Percentiles rank a stretch among this genome's conserved stretches.
Evolutionary conservation across 257 asterid species (phyloP).

Genomic region (Fraxinus quadrangulata): DNA sequence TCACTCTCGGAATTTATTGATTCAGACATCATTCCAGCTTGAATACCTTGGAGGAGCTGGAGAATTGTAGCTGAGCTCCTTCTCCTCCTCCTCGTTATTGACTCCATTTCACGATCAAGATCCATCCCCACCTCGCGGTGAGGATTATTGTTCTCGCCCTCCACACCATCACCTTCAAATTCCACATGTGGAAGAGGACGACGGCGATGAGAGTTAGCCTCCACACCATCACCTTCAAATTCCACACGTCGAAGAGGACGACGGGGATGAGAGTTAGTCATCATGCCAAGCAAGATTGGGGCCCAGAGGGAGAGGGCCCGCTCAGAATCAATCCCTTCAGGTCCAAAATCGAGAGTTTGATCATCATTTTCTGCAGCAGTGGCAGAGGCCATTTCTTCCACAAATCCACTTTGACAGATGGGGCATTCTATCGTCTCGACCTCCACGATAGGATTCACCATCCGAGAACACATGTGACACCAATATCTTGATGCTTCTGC

Average conservation of each 20-base stretch:
- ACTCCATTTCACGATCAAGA: slow-evolving; percentile 56
- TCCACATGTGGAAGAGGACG: slow-evolving; percentile 47
- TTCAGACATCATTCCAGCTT: slow-evolving; percentile 54
- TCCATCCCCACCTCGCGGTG: slow-evolving; percentile 36
- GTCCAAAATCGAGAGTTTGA: slow-evolving; percentile 39
- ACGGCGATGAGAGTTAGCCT: slow-evolving; percentile 41
- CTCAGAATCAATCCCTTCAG: slow-evolving; percentile 60
- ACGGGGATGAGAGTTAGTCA: slow-evolving; percentile 49
- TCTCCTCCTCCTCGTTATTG: slow-evolving; percentile 54
- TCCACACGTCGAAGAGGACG: slow-evolving; percentile 48
- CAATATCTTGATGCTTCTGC: slow-evolving; percentile 48
- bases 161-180: slow-evolving; percentile 39
- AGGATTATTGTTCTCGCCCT: slow-evolving; percentile 14
- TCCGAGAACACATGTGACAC: slow-evolving; percentile 77
- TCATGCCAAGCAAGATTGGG: slow-evolving; percentile 76
- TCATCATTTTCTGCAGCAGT: slow-evolving; percentile 39
- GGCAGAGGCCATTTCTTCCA: slow-evolving; percentile 65
- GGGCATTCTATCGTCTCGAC: slow-evolving; percentile 69
- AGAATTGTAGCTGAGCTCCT: slow-evolving; percentile 70
- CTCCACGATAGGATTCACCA: slow-evolving; percentile 64
- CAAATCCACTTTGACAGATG: slow-evolving; percentile 70
- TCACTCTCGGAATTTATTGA: slow-evolving; percentile 31
- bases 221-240: slow-evolving; percentile 39
- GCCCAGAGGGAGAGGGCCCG: slow-evolving; percentile 88
- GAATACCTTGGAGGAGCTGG: slow-evolving; percentile 71